Evolutionary conservation across 352 stramenopile genomes (phyloP), one percentile per base, ranked within the genome.

Genomic region (Phytopythium aichiense): DNA sequence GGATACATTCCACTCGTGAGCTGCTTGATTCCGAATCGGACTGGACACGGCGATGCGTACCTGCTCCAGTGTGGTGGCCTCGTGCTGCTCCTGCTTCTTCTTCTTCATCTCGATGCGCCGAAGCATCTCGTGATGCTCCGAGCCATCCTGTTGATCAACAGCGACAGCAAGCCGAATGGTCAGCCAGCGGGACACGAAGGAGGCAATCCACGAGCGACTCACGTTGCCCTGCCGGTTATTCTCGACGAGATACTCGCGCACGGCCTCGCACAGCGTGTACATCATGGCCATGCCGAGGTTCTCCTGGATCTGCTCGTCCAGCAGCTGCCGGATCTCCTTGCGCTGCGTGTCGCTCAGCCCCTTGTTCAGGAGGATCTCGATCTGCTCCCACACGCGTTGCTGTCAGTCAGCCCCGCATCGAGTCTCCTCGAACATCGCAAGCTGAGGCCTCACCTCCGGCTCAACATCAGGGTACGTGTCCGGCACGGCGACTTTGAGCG

Each of bases 281-380:
- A 94, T 87, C 84, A 94, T 94, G 50, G 84, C 83, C 83, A 95
- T 94, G 54, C 85, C 85, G 56, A 89, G 74, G 63, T 94, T 94
- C 61, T 94, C 87, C 46, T 81, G 63, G 25, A 93, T 70, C 63
- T 94, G 85, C 43, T 81, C 63, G 25, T 65, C 58, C 58, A 95
- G 61, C 55, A 95, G 59, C 53, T 76, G 54, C 60, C 84, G 77
- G 56, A 94, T 77, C 60, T 94, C 87, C 66, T 92, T 92, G 60
- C 86, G 61, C 62, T 95, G 87, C 49, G 78, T 76, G 56, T 93
- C 83, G 49, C 74, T 87, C 50, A 95, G 60, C 18, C 87, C 87
- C 58, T 93, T 93, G 53, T 93, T 83, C 56, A 94, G 57, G 18
- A 88, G 58, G 61, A 93, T 64, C 18, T 94, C 85, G 52, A 95